Evolutionary conservation across 208 protist genomes (phyloP).

Genomic region (Polymyxa betae): DNA sequence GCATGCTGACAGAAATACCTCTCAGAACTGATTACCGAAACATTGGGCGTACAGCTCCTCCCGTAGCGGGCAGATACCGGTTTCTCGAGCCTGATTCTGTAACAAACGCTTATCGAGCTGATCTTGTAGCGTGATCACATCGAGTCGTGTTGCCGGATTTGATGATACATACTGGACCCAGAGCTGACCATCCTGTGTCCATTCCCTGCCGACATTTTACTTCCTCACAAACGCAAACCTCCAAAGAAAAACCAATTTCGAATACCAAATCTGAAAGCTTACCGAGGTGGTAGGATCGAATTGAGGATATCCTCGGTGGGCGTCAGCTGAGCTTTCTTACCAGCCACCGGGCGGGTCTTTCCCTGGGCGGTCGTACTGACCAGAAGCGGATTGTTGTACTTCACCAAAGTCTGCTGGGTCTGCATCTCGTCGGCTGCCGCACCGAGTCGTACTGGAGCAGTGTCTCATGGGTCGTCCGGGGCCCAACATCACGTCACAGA

Average conservation of each 20-base stretch:
- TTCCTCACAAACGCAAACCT: not conserved
- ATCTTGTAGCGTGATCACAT: constrained; percentile 86
- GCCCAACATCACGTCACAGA: too few species aligned
- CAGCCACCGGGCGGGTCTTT: constrained; percentile 44
- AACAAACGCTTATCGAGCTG: constrained; percentile 83
- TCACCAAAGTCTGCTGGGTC: constrained; percentile 69
- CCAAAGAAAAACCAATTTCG: not conserved
- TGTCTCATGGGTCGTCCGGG: too few species aligned
- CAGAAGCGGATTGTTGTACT: constrained; percentile 75
- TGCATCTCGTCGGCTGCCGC: not conserved
- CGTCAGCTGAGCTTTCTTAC: constrained; percentile 63
- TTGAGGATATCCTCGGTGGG: constrained; percentile 83
- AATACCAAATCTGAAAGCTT: too few species aligned
- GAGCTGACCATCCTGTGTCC: constrained; percentile 76
- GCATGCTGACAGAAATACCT: not conserved
- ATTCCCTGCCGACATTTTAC: constrained; percentile 67
- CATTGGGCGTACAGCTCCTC: constrained; percentile 92
- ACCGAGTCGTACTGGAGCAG: too few species aligned
- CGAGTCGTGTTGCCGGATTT: constrained; percentile 81
- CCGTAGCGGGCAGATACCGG: constrained; percentile 92
- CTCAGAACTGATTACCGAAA: constrained; percentile 81
- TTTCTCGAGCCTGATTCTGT: constrained; percentile 86
- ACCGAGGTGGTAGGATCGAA: constrained; percentile 78
- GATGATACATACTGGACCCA: constrained; percentile 83
- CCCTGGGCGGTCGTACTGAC: constrained; percentile 64